These are phyloP conservation scores for Candida lessepsii DNA, from an alignment of 805 yeast genomes.

Conservation along the genomic window DNA sequence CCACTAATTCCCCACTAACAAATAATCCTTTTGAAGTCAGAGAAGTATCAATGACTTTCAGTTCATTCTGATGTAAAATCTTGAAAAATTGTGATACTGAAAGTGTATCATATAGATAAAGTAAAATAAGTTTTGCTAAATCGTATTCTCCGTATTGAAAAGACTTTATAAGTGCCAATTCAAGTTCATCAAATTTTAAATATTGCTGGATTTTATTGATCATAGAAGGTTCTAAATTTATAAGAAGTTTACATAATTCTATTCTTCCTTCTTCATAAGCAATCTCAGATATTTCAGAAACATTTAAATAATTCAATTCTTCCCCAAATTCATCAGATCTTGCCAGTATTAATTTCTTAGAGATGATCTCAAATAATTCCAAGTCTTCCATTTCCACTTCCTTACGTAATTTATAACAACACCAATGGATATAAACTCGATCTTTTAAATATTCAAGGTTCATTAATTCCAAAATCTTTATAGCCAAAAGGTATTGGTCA, in stretches of 20 bases:
- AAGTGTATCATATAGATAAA: conserved; percentile 52
- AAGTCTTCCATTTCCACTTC: conserved; percentile 57
- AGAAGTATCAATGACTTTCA: conserved; percentile 31
- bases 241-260: conserved; percentile 62
- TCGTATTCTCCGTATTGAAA: conserved; percentile 61
- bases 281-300: conserved; percentile 55
- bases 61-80: conserved; percentile 51
- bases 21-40: conserved; percentile 18
- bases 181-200: conserved; percentile 69
- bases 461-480: conserved; percentile 56
- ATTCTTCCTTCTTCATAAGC: conserved; percentile 83
- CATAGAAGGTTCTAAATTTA: conserved; percentile 65
- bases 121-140: conserved; percentile 55
- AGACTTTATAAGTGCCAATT: conserved; percentile 65
- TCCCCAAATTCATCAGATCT: conserved; percentile 19
- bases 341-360: conserved; percentile 41
- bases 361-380: conserved; percentile 51
- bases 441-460: conserved; percentile 37
- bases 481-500: conserved; percentile 58
- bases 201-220: conserved; percentile 57
- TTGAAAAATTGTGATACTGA: conserved; percentile 69
- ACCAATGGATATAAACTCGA: conserved; percentile 73
- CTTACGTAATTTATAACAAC: conserved; percentile 61
- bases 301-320: conserved; percentile 42
- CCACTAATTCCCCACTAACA: conserved; percentile 38